Conservation (phyloP, 306 rosid species). For the Castanea sativa region DNA sequence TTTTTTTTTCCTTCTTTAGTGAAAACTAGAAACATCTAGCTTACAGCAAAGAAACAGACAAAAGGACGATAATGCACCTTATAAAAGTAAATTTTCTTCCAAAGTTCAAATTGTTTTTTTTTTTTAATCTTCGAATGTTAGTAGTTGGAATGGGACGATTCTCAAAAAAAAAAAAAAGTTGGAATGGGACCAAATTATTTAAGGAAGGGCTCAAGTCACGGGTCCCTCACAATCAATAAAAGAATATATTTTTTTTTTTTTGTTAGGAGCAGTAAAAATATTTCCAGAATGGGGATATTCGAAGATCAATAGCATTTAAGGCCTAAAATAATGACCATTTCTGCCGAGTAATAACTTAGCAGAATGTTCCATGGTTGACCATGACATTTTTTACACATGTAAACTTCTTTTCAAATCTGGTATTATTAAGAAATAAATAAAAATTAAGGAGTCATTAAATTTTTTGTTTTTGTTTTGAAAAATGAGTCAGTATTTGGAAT, state of each 20-base stretch:
- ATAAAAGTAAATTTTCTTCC: not conserved
- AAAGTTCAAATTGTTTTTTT: not conserved
- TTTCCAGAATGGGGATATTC: constrained; percentile 6
- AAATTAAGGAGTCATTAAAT: no score
- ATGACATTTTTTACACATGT: not conserved
- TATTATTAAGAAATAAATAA: not conserved
- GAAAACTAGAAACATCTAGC: not conserved
- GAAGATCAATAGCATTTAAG: constrained; percentile 27
- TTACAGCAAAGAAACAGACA: not conserved
- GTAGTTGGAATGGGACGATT: not conserved
- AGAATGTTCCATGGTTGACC: constrained; percentile 17
- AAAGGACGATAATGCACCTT: not conserved
- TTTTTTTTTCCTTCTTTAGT: no score
- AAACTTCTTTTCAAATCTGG: not conserved
- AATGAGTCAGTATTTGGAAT: not conserved
- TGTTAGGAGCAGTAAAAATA: not conserved
- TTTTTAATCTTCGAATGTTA: not conserved
- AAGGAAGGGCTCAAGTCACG: not conserved
- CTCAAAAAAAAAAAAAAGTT: not conserved
- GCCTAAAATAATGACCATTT: constrained; percentile 19
- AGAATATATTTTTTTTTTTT: not conserved
- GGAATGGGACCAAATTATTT: not conserved
- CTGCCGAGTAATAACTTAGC: not conserved
- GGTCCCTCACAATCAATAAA: not conserved
- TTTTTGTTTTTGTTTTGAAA: no score